Conservation (phyloP, 345 rosid species). For the Stellera chamaejasme region DNA sequence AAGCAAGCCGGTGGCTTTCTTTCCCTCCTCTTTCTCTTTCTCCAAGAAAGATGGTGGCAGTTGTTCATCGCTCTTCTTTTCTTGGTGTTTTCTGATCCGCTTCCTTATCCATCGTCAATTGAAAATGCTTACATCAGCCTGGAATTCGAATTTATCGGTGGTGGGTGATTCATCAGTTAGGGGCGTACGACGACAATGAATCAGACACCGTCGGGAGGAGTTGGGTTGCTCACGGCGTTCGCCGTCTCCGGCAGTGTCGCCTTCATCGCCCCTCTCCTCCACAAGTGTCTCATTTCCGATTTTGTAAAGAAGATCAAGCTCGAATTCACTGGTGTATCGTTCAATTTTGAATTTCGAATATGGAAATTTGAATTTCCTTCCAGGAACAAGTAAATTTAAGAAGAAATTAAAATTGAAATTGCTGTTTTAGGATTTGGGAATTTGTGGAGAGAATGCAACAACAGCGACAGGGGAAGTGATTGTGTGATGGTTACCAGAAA, state of each 20-base stretch:
- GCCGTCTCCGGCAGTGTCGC: conserved; percentile 78
- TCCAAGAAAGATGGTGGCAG: too few species aligned
- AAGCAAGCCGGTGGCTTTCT: too few species aligned
- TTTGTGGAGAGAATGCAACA: background rate
- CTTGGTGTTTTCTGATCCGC: background rate
- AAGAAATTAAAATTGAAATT: background rate
- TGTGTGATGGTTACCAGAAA: background rate
- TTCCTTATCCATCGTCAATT: background rate
- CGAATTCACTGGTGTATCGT: conserved; percentile 35
- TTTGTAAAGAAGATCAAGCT: conserved; percentile 58
- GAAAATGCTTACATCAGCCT: background rate
- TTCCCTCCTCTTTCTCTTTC: too few species aligned
- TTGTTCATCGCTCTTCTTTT: background rate
- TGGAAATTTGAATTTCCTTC: background rate
- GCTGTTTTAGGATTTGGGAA: conserved; percentile 2
- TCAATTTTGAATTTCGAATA: background rate
- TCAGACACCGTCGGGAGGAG: conserved; percentile 32
- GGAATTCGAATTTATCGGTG: background rate
- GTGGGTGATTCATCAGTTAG: too few species aligned
- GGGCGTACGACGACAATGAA: conserved; percentile 20
- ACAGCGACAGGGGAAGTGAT: background rate
- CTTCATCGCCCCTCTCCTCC: conserved; percentile 47
- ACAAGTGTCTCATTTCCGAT: conserved; percentile 63
- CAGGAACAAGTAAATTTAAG: too few species aligned
- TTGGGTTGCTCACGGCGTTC: conserved; percentile 58